Percentiles rank a stretch among this genome's conserved stretches.
phyloP scores from a whole-genome alignment of 768 basidiomycete genomes.

The Boletus tylopilopsis region DNA sequence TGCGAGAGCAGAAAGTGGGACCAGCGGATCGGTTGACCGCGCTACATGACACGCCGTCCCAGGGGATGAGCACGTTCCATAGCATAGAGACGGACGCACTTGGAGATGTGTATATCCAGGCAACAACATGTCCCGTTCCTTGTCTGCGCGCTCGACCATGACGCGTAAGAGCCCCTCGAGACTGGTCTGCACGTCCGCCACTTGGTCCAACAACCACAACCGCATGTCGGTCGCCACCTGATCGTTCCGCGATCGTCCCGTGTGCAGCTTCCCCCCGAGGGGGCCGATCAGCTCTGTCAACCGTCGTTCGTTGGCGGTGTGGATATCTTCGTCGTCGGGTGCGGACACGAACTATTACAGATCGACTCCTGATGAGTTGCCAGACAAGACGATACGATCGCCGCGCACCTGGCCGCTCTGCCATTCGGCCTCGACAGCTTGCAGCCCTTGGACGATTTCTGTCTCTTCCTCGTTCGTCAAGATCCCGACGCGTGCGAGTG shows the following conservation, averaged over 20 bases:
- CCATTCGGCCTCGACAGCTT: constrained; percentile 83
- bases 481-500: constrained; percentile 76
- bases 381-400: too few relatives aligned
- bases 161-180: constrained; percentile 81
- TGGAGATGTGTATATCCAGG: constrained; percentile 99
- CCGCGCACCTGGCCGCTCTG: constrained; percentile 55
- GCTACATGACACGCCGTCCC: constrained; percentile 60
- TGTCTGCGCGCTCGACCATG: constrained; percentile 89
- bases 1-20: constrained; percentile 95
- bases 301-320: constrained; percentile 96
- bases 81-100: constrained; percentile 36
- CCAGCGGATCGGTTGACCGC: constrained; percentile 98
- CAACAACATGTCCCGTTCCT: constrained; percentile 85
- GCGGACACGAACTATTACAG: constrained; percentile 66
- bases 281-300: constrained; percentile 90
- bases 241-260: constrained; percentile 95
- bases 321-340: constrained; percentile 97
- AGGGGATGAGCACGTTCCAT: neutral
- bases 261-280: constrained; percentile 94
- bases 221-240: constrained; percentile 99
- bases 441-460: constrained; percentile 71
- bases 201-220: constrained; percentile 87
- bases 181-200: constrained; percentile 57
- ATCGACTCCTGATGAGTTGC: neutral
- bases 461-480: constrained; percentile 71